Base-by-base conservation (phyloP, 2,329 filamentous ascomycete species). In the Colletotrichum salicis region DNA sequence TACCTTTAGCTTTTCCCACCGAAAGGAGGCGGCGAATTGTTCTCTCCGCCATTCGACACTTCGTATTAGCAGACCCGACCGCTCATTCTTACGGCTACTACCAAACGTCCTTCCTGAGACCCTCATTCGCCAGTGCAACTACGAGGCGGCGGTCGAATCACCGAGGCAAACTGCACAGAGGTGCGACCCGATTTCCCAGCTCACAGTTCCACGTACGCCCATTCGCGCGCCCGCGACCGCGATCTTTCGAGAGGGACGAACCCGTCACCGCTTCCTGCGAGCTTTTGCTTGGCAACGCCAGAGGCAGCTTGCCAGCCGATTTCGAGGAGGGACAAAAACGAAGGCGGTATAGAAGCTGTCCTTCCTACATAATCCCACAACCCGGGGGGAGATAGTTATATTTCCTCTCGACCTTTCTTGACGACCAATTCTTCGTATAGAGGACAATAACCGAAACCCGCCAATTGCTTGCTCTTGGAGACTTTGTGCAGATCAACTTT, bases 41-140 rank as follows among this genome's bases (percentile, higher is more conserved):
- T 63, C 15, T 54, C 48, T 37, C 27, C 48, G 41, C 65, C 10
- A 64, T 69, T 71, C 65, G 59, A 41, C 45, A n/a, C 35, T 51
- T 27, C n/a, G 59, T 69, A 11, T 52, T 35, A 60, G 33, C 58
- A 45, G n/a, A 29, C 27, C n/a, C 65, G 15, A 37, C 56, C 48
- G 27, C 70, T 37, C 45, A 51, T 59, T 37, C 12, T 31, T 51
- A 55, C 15, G 19, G 48, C 33, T 55, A 22, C 51, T 19, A 64
- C 33, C 22, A 29, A 45, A 13, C 37, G 31, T 65, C 37, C 27
- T 54, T 58, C 37, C 19, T 27, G 24, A 41, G 51, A 41, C 55
- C 60, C 59, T 48, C 64, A 72, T 70, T 72, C 54, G 70, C 57
- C 24, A 48, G 48, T n/a, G 35, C 67, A 48, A 24, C 51, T 35